Base-by-base conservation (phyloP, 2,329 filamentous ascomycete species). In the Cercospora sojina region DNA sequence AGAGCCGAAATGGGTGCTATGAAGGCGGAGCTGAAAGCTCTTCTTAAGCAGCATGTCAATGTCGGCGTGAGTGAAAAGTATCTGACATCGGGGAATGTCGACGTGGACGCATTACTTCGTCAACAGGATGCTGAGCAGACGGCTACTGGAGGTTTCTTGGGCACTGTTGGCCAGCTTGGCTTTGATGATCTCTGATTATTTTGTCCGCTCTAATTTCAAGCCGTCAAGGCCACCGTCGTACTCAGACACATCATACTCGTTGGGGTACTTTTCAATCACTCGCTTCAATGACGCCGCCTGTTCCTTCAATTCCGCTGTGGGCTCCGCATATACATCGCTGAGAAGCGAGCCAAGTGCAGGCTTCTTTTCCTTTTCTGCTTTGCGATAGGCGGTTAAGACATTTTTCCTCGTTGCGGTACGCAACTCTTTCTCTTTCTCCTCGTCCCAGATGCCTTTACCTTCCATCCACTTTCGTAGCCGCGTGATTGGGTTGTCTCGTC, bases 381-480 rank as follows among this genome's bases (percentile, higher is more conserved):
- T 88, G 12, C 89, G 87, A 79, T 99, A 98, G 0, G 92, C 93
- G 73, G 88, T 88, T 59, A 99, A 79, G 0, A 98, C 86, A 29
- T 93, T 90, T 75, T 91, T 91, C 27, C 91, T 83, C 29, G 90
- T 83, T 16, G 81, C 79, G 43, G 87, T 86, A 20, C 93, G 81
- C 3, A 90, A 84, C 65, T 90, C 86, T 73, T 88, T 91, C 79
- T 99, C 95, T 72, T 89, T 87, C 47, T 87, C 84, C 70, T 97
- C 93, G 73, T 93, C 87, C 95, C 95, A 99, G 49, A 93, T 83
- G 0, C 88, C 88, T 72, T 89, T 87, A 8, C 87, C 85, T 79
- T 99, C 94, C 81, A 99, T 88, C 86, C 92, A 99, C 81, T 97
- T 97, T 23, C 93, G 86, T 64, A 96, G 77, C 12, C 93, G 85